A percentile compares a stretch with the other conserved stretches of the same genome.
Evolutionary conservation across 768 basidiomycete genomes (phyloP).

Genomic region (Lactarius quietus): DNA sequence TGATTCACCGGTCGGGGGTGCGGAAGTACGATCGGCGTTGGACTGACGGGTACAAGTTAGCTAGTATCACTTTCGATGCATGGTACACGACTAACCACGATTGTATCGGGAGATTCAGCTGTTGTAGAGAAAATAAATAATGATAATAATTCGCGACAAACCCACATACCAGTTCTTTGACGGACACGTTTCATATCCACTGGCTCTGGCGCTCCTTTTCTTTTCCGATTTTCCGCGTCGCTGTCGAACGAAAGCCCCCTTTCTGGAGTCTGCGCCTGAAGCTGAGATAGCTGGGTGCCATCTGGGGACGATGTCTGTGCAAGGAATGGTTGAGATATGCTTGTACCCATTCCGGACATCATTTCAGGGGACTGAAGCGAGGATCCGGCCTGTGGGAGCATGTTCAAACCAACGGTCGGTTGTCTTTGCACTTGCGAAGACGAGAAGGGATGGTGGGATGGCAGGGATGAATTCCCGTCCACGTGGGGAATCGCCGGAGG

Average conservation of each 20-base stretch:
- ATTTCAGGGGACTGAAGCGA: constrained; percentile 22
- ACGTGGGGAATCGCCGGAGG: constrained; percentile 18
- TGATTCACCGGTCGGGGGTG: constrained; percentile 25
- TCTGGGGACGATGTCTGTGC: constrained; percentile 11
- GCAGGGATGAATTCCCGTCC: constrained; percentile 10
- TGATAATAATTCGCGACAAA: not conserved
- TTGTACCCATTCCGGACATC: constrained; percentile 17
- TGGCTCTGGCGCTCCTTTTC: constrained; percentile 60
- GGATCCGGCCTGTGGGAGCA: constrained; percentile 9
- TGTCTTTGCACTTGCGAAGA: constrained; percentile 22
- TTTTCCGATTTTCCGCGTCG: constrained; percentile 64
- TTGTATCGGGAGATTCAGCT: constrained; percentile 33
- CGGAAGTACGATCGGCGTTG: constrained; percentile 28
- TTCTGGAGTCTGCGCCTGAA: constrained; percentile 20
- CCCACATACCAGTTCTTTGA: constrained; percentile 63
- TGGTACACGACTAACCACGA: constrained; percentile 26
- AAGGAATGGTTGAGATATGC: constrained; percentile 16
- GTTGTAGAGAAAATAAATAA: not conserved
- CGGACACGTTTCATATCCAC: constrained; percentile 64
- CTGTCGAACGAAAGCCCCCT: constrained; percentile 42
- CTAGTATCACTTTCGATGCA: not conserved
- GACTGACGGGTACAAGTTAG: constrained; percentile 21
- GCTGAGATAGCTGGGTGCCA: constrained; percentile 1
- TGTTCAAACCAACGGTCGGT: constrained; percentile 9
- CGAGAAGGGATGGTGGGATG: constrained; percentile 7